Evolutionary conservation across 371 early-diverging fungal species (phyloP).

Genomic region (Synchytrium microbalum): DNA sequence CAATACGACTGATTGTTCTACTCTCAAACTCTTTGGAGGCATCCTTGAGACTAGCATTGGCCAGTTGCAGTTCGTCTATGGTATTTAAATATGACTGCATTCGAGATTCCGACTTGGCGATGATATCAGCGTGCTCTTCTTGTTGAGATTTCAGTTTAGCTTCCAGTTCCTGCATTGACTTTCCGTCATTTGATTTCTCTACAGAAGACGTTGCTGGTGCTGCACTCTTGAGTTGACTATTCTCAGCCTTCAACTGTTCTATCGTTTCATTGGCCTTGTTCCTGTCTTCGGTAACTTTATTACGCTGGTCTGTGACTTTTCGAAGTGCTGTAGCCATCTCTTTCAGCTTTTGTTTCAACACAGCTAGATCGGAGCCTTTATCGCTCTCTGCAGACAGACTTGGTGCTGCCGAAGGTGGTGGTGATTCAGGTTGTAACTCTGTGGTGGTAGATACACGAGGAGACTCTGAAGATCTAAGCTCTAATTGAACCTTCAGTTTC

Average conservation of each 20-base stretch:
- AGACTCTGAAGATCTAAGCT: not conserved
- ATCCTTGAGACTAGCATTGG: slow-evolving; percentile 1
- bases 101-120: not conserved
- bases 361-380: not conserved
- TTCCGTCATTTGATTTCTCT: not conserved
- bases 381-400: slow-evolving; percentile 6
- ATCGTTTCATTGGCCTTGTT: slow-evolving; percentile 17
- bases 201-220: not conserved
- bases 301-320: slow-evolving; percentile 29
- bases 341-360: slow-evolving; percentile 26
- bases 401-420: slow-evolving; percentile 5
- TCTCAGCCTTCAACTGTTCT: slow-evolving; percentile 1
- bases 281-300: slow-evolving; percentile 18
- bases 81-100: not conserved
- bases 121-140: not conserved
- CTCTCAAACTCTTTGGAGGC: not conserved
- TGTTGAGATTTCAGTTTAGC: not conserved
- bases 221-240: not conserved
- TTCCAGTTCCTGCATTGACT: not conserved
- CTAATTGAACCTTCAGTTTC: not conserved
- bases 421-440: slow-evolving; percentile 12
- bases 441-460: slow-evolving; percentile 3
- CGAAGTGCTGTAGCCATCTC: slow-evolving; percentile 26
- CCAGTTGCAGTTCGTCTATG: slow-evolving; percentile 3
- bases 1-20: not conserved